phyloP scores from a whole-genome alignment of 371 early-diverging fungal genomes.

The Mortierella sp. region DNA sequence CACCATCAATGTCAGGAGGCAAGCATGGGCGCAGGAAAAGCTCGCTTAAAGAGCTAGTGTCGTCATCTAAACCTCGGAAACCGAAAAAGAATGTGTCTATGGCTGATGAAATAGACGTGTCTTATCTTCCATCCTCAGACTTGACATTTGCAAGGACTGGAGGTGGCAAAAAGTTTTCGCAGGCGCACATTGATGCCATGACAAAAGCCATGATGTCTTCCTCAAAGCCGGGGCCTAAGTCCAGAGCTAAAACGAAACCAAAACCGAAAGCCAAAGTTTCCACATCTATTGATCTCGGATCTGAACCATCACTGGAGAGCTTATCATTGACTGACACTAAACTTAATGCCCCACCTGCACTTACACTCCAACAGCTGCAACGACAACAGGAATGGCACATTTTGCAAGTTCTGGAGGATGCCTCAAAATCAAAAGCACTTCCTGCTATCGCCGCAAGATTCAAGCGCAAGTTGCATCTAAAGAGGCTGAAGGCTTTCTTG shows the following conservation, averaged over 20 bases:
- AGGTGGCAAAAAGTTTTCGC: slow-evolving; percentile 52
- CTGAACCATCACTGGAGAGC: slow-evolving; percentile 17
- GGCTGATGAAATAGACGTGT: slow-evolving; percentile 27
- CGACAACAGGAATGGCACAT: slow-evolving; percentile 73
- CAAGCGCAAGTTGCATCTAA: slow-evolving; percentile 74
- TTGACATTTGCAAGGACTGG: slow-evolving; percentile 13
- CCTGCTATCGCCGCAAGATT: slow-evolving; percentile 67
- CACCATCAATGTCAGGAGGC: slow-evolving; percentile 32
- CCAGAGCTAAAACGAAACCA: slow-evolving; percentile 25
- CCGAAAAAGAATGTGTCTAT: slow-evolving; percentile 49
- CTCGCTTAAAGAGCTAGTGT: slow-evolving; percentile 36
- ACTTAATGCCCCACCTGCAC: slow-evolving; percentile 18
- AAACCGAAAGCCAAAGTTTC: slow-evolving; percentile 20
- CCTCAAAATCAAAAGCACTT: slow-evolving; percentile 59
- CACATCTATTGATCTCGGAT: not conserved
- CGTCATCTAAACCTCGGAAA: slow-evolving; percentile 21
- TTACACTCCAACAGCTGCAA: slow-evolving; percentile 38
- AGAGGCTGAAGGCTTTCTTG: slow-evolving; percentile 67
- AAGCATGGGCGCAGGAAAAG: slow-evolving; percentile 47
- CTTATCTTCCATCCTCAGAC: slow-evolving; percentile 7
- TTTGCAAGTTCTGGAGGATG: slow-evolving; percentile 67
- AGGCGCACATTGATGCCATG: slow-evolving; percentile 48
- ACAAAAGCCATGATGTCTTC: slow-evolving; percentile 17
- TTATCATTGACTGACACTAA: slow-evolving; percentile 20
- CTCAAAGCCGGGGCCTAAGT: slow-evolving; percentile 16